These are phyloP conservation scores for Curvularia spicifera DNA, from an alignment of 2,329 filamentous ascomycete species.

Conservation along the genomic window DNA sequence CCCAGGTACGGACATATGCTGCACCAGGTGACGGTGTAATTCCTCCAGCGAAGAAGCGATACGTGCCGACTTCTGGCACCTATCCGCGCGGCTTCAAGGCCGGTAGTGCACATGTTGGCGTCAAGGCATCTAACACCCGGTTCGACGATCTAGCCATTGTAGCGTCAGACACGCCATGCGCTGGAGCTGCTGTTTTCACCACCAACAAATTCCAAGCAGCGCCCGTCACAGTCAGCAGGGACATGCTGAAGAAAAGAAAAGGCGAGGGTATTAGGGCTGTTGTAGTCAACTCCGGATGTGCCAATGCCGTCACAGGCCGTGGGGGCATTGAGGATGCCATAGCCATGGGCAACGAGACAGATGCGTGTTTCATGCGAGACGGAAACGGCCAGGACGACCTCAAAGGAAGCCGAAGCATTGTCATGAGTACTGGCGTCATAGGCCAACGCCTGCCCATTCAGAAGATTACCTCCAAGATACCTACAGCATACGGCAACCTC, in stretches of 20 bases:
- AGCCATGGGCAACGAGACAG: conserved; percentile 80
- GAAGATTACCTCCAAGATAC: conserved; percentile 85
- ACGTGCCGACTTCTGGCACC: conserved; percentile 81
- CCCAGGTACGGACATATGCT: conserved; percentile 62
- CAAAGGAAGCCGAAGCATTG: conserved; percentile 70
- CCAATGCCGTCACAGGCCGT: conserved; percentile 94
- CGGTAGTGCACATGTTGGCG: conserved; percentile 86
- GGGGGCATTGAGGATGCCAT: conserved; percentile 87
- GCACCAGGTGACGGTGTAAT: conserved; percentile 65
- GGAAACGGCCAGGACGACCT: conserved; percentile 50
- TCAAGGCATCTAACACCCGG: conserved; percentile 90
- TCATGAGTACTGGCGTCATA: conserved; percentile 99
- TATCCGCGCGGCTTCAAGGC: conserved; percentile 91
- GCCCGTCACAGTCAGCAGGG: conserved; percentile 83
- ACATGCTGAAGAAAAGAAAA: conserved; percentile 69
- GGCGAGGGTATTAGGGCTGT: conserved; percentile 78
- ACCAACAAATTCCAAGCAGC: conserved; percentile 98
- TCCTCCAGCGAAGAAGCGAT: conserved; percentile 84
- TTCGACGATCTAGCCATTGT: conserved; percentile 91
- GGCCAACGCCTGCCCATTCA: conserved; percentile 90
- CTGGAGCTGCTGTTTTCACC: conserved; percentile 91
- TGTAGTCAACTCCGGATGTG: conserved; percentile 93
- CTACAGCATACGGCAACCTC: conserved; percentile 73
- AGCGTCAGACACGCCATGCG: conserved; percentile 82
- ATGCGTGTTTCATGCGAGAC: conserved; percentile 62